A percentile compares a stretch with the other conserved stretches of the same genome.
phyloP scores from a whole-genome alignment of 495 filamentous ascomycete genomes.

The Clavariopsis aquatica region DNA sequence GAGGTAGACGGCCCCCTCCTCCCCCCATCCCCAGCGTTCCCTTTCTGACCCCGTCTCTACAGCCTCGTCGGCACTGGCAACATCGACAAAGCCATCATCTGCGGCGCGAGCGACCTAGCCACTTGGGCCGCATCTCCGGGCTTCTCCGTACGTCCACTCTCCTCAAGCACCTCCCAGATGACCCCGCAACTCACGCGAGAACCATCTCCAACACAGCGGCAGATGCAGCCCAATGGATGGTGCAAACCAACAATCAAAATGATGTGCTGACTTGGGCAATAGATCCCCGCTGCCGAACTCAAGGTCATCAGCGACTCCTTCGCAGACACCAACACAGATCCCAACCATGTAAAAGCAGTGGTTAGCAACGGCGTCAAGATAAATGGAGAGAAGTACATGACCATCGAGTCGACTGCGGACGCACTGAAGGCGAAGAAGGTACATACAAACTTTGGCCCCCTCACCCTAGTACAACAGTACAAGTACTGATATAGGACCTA shows the following conservation, averaged over 20 bases:
- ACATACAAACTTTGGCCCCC: conserved; percentile 34
- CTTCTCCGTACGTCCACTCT: conserved; percentile 64
- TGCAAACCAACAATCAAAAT: conserved; percentile 1
- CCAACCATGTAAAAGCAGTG: conserved; percentile 51
- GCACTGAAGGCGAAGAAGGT: conserved; percentile 88
- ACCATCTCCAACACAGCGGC: background rate
- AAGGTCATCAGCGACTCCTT: conserved; percentile 55
- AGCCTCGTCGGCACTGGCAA: conserved; percentile 81
- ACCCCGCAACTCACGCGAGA: background rate
- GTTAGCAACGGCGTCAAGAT: conserved; percentile 67
- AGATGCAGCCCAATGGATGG: background rate
- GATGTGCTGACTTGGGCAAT: conserved; percentile 23
- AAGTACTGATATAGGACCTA: conserved; percentile 44
- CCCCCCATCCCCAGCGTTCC: conserved; percentile 31
- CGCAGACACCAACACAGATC: conserved; percentile 53
- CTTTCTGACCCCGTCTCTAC: conserved; percentile 28
- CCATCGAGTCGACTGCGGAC: conserved; percentile 70
- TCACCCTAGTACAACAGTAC: background rate
- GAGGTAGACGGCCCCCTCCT: conserved; percentile 52
- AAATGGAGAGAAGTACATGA: conserved; percentile 70
- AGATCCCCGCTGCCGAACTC: conserved; percentile 64
- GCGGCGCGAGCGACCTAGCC: conserved; percentile 76
- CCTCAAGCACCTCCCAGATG: background rate
- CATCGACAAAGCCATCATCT: conserved; percentile 85
- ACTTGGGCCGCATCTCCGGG: conserved; percentile 73